Conservation (phyloP, 352 stramenopile genomes). For the Phytophthora pini region DNA sequence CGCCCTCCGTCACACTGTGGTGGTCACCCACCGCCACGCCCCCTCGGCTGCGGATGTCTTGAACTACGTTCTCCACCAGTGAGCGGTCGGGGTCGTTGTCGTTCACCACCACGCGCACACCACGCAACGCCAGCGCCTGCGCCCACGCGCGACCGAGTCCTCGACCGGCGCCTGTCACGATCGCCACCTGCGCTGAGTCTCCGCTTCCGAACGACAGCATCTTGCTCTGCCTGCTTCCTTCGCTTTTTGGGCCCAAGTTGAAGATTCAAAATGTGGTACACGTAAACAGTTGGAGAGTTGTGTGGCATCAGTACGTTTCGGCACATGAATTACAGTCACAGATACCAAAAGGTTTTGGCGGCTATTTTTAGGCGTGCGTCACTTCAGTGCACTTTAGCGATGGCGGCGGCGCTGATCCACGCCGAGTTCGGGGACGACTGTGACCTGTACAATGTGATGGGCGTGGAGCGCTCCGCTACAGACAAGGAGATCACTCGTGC, state of each 20-base stretch:
- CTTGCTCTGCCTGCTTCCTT: slow-evolving; percentile 8
- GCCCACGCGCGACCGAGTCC: slow-evolving; percentile 65
- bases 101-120: slow-evolving; percentile 69
- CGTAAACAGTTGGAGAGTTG: slow-evolving; percentile 20
- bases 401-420: slow-evolving; percentile 56
- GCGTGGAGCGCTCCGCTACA: slow-evolving; percentile 53
- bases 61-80: slow-evolving; percentile 55
- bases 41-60: slow-evolving; percentile 38
- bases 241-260: slow-evolving; percentile 23
- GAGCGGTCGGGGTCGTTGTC: slow-evolving; percentile 62
- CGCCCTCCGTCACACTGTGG: slow-evolving; percentile 58
- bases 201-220: slow-evolving; percentile 57
- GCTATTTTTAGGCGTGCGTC: slow-evolving; percentile 20
- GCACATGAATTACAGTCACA: background rate
- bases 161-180: slow-evolving; percentile 63
- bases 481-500: slow-evolving; percentile 79
- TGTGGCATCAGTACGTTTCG: slow-evolving; percentile 1
- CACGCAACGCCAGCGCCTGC: slow-evolving; percentile 50
- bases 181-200: slow-evolving; percentile 60
- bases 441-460: slow-evolving; percentile 84
- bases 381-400: slow-evolving; percentile 10
- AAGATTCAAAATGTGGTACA: slow-evolving; percentile 30
- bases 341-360: too few species aligned
- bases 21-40: slow-evolving; percentile 59
- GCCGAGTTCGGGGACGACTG: slow-evolving; percentile 65